A percentile compares a stretch with the other conserved stretches of the same genome.
Conservation (phyloP, 345 rosid species). For the Linum trigynum region DNA sequence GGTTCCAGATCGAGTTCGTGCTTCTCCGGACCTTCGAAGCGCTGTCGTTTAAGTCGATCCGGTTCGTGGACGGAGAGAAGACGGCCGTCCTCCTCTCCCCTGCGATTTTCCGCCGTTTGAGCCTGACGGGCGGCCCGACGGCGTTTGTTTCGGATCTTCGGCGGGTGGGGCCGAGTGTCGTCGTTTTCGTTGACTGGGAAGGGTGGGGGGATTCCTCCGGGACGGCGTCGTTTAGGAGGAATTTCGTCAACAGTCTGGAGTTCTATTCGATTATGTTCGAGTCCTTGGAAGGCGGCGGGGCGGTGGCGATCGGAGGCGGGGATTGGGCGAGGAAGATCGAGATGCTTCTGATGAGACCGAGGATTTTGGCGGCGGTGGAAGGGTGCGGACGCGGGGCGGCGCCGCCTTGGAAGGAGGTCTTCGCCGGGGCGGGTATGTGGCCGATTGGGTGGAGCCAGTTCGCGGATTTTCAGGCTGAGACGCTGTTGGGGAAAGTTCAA, state of each 20-base stretch:
- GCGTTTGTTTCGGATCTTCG: constrained; percentile 50
- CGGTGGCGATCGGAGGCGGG: constrained; percentile 30
- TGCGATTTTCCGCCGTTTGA: constrained; percentile 47
- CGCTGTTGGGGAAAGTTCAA: constrained; percentile 58
- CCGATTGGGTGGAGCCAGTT: constrained; percentile 64
- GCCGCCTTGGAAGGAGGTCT: constrained; percentile 63
- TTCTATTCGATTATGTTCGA: constrained; percentile 69
- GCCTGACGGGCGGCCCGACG: constrained; percentile 25
- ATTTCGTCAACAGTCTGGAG: constrained; percentile 56
- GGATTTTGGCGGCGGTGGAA: constrained; percentile 52
- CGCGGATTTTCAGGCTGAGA: constrained; percentile 80
- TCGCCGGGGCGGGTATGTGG: constrained; percentile 72
- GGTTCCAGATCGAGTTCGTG: constrained; percentile 70
- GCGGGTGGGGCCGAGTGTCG: constrained; percentile 46
- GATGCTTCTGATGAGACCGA: constrained; percentile 43
- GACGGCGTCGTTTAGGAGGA: constrained; percentile 55
- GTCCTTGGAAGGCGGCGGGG: constrained; percentile 54
- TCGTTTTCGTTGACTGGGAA: constrained; percentile 63
- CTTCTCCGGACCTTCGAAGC: constrained; percentile 55
- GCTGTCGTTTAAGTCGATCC: constrained; percentile 61
- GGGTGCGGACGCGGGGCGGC: constrained; percentile 35
- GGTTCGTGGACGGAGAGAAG: constrained; percentile 62
- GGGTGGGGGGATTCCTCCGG: constrained; percentile 47
- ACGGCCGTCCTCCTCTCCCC: constrained; percentile 56
- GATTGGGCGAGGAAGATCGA: constrained; percentile 72